Evolutionary conservation across 1,284 basidiomycete genomes (phyloP).

Genomic region (Pisolithus thermaeus): DNA sequence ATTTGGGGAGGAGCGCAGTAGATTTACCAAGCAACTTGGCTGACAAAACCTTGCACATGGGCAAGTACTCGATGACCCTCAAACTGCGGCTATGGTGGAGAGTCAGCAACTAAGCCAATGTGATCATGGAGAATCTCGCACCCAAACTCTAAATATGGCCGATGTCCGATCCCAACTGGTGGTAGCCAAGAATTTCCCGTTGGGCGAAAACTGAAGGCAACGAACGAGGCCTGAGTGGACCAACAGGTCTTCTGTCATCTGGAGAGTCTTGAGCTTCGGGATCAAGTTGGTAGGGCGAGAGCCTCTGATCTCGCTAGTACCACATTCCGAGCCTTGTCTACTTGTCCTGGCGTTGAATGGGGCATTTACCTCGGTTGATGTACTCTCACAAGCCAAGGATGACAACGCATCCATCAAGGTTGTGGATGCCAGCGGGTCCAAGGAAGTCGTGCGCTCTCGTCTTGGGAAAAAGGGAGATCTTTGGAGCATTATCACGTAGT

Average conservation of each 20-base stretch:
- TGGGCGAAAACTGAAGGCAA: constrained; percentile 45
- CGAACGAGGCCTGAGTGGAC: constrained; percentile 42
- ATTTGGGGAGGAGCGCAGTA: not conserved
- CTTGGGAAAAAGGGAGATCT: constrained; percentile 8
- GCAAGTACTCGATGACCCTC: constrained; percentile 51
- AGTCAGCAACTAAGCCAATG: not conserved
- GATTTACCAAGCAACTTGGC: constrained; percentile 62
- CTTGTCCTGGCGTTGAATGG: not conserved
- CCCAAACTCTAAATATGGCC: constrained; percentile 41
- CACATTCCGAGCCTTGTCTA: not conserved
- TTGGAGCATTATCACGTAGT: constrained; percentile 36
- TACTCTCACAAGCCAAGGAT: not conserved
- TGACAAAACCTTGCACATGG: constrained; percentile 63
- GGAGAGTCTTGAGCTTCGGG: constrained; percentile 34
- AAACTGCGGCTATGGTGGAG: constrained; percentile 5
- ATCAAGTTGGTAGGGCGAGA: constrained; percentile 35
- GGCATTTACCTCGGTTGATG: not conserved
- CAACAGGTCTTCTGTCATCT: constrained; percentile 34
- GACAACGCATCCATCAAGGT: not conserved
- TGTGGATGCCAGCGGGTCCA: constrained; percentile 7
- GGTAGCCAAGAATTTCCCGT: constrained; percentile 43
- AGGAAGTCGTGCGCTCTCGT: constrained; percentile 28
- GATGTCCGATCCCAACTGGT: constrained; percentile 44
- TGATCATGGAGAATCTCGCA: constrained; percentile 13
- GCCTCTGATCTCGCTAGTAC: constrained; percentile 21